Base-by-base conservation (phyloP, 306 rosid species). In the Sphenostylis stenocarpa region DNA sequence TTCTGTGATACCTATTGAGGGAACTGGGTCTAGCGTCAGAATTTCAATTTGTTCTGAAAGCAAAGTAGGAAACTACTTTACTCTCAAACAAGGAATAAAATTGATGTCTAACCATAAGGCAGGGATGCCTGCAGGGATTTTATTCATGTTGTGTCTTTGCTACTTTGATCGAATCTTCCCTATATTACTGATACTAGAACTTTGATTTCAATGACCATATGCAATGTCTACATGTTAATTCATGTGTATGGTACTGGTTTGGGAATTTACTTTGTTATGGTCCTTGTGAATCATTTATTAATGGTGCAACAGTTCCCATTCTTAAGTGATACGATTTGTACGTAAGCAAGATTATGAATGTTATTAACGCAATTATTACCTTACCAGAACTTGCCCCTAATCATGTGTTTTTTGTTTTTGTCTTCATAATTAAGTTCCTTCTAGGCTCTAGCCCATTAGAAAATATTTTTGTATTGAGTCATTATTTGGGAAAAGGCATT, bases 1-100 rank as follows among this genome's bases (percentile, higher is more conserved):
- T 29, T 81, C 23, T 73, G 20, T 38, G 61, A 38, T 26, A 60
- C 24, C 52, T 31, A 34, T 20, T 23, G 65, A 10, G 39, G 77
- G 62, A 79, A 70, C 4, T 62, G 53, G 19, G 65, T 73, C 74
- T 52, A 43, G 61, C 61, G 73, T 14, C 26, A 38, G 56, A 78
- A 14, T 41, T 39, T 51, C 51, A 52, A 51, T 6, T 26, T 45
- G 58, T 51, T 49, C 0, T 72, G n/a, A 29, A 55, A 20, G 28
- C 62, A 10, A 67, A 39, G 73, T 57, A 49, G 28, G 70, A 14
- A 67, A 39, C 77, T 57, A 49, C 41, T 38, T 49, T 19, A 16
- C 20, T 66, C 52, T 26, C 36, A 56, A 29, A 77, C 24, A 62
- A 20, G 49, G 78, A 63, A 26, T 14, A 33, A 36, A 77, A 51